phyloP scores from a whole-genome alignment of 2,329 filamentous ascomycete species.

The Xylariales sp. region DNA sequence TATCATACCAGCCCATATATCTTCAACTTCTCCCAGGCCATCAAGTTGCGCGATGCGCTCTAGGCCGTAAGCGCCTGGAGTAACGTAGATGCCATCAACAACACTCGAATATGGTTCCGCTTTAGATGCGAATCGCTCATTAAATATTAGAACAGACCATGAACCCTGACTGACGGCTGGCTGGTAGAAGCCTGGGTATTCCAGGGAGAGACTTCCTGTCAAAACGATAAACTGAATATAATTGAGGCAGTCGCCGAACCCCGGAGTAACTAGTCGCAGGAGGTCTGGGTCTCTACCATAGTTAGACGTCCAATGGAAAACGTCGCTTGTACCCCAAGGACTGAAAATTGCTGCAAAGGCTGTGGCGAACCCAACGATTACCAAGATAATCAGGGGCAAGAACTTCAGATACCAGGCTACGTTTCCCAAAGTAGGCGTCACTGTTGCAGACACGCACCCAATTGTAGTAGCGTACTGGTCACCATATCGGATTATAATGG shows the following conservation, averaged over 20 bases:
- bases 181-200: conserved; percentile 95
- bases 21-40: conserved; percentile 78
- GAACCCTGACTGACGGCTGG: conserved; percentile 87
- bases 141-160: conserved; percentile 94
- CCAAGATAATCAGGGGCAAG: conserved; percentile 80
- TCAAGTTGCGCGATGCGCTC: conserved; percentile 82
- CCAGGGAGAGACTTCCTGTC: conserved; percentile 85
- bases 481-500: conserved; percentile 79
- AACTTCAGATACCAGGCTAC: conserved; percentile 78
- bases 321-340: conserved; percentile 90
- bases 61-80: conserved; percentile 82
- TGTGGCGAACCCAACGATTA: conserved; percentile 84
- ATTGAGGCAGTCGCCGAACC: conserved; percentile 95
- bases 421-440: conserved; percentile 84
- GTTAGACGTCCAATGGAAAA: conserved; percentile 98
- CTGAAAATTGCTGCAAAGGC: conserved; percentile 87
- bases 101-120: conserved; percentile 74
- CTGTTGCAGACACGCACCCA: conserved; percentile 82
- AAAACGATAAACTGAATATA: conserved; percentile 94
- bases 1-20: conserved; percentile 95
- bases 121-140: conserved; percentile 83
- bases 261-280: conserved; percentile 90
- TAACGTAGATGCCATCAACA: conserved; percentile 87
- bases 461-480: conserved; percentile 72
- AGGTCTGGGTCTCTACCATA: conserved; percentile 95